Evolutionary conservation across 2,329 filamentous ascomycete genomes (phyloP), one percentile per base, ranked within the genome.

Genomic region (Parasarocladium wereldwijsianum): DNA sequence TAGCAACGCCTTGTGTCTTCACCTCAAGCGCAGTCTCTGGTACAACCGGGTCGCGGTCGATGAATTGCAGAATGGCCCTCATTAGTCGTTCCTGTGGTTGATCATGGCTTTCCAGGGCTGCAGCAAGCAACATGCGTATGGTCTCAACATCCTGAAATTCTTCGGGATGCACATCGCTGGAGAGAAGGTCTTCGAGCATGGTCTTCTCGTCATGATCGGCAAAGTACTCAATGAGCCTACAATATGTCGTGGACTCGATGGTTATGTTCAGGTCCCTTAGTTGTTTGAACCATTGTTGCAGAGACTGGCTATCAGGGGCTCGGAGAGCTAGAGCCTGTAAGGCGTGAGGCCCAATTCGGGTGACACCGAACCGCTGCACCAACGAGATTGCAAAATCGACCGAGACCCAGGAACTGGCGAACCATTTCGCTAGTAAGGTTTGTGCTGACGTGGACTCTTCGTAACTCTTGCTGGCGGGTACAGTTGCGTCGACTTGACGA

Each of bases 261-360:
- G 60, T 57, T 17, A 93, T 79, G 0, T 70, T 72, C 5, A 70
- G 57, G 30, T 62, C 54, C 35, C 66, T 58, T 3, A 93, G 58
- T 32, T 71, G 63, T 16, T 61, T 48, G 16, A 93, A 63, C 18
- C 71, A 69, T 1, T 56, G 47, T 15, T 60, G 44, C n/a, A 90
- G 57, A 6, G 62, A 65, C 18, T 63, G 54, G 0, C 70, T 49
- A 8, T 64, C 64, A 2, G 57, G 49, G 31, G 79, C 70, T 42
- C 81, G 66, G 8, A 78, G 50, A 4, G 76, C 82, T 49, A 93
- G 71, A 26, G 86, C 76, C 38, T 85, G 78, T 13, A 93, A 49
- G 4, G 83, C 79, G 12, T 78, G 56, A 0, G 84, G 77, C 0
- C 85, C 85, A 37, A 93, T 76, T 20, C 62, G 58, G 27, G 70